phyloP scores from a whole-genome alignment of 1,139 yeast genomes.

The Magnusiomyces paraingens region DNA sequence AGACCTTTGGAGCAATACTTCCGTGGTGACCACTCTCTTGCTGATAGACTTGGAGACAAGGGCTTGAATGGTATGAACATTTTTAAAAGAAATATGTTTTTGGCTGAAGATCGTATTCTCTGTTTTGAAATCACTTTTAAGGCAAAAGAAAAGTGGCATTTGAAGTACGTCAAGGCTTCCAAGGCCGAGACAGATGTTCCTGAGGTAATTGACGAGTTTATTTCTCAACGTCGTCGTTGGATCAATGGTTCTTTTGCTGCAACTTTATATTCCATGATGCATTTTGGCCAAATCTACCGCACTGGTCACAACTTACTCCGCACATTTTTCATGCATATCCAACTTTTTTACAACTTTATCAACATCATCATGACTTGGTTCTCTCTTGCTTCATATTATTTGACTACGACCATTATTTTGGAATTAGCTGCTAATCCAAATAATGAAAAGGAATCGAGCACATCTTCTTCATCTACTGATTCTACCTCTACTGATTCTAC shows the following conservation, averaged over 20 bases:
- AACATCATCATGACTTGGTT: constrained; percentile 73
- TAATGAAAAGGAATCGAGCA: not conserved
- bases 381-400: constrained; percentile 70
- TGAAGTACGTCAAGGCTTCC: constrained; percentile 82
- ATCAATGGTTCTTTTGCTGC: constrained; percentile 96
- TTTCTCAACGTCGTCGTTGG: constrained; percentile 93
- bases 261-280: constrained; percentile 73
- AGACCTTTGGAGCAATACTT: constrained; percentile 87
- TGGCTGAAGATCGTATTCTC: constrained; percentile 91
- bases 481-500: too few species aligned
- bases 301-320: constrained; percentile 72
- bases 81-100: constrained; percentile 87
- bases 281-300: constrained; percentile 63
- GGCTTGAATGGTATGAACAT: constrained; percentile 52
- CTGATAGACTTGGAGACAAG: constrained; percentile 40
- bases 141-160: constrained; percentile 71
- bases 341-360: constrained; percentile 68
- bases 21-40: constrained; percentile 70
- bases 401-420: constrained; percentile 54
- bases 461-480: too few species aligned
- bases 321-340: constrained; percentile 65
- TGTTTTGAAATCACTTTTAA: constrained; percentile 92
- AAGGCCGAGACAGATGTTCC: constrained; percentile 97
- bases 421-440: constrained; percentile 37
- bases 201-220: constrained; percentile 74